Evolutionary conservation across 108 stramenopile species (phyloP).

Genomic region (Parmales sp.): DNA sequence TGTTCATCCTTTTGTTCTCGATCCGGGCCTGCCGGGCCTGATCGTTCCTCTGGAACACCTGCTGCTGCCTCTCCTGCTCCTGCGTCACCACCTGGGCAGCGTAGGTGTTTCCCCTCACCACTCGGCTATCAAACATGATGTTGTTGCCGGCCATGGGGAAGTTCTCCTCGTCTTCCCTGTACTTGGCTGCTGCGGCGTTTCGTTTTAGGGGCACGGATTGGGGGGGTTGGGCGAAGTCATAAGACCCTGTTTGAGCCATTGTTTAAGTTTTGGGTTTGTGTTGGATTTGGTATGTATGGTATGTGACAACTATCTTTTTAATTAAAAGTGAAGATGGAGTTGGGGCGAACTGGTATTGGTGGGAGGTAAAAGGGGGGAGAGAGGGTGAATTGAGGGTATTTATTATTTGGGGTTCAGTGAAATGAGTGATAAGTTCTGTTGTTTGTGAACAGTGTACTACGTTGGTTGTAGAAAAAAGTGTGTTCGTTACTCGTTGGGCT

Average conservation of each 20-base stretch:
- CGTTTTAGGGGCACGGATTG: background rate
- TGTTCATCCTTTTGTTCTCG: background rate
- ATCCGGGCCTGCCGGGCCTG: background rate
- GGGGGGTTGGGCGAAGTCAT: background rate
- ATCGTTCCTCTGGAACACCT: conserved; percentile 2
- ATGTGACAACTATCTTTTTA: too few species aligned
- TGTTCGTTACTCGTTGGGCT: too few species aligned
- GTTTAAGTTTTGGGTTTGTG: too few species aligned
- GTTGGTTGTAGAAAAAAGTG: too few species aligned
- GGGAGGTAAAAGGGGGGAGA: too few species aligned
- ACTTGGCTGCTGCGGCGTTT: conserved; percentile 6
- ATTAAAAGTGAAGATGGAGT: too few species aligned
- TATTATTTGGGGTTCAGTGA: too few species aligned
- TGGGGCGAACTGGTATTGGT: too few species aligned
- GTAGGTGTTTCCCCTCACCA: conserved; percentile 54
- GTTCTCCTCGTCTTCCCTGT: conserved; percentile 16
- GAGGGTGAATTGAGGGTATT: too few species aligned
- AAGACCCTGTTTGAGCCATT: background rate
- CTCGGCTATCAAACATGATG: conserved; percentile 33
- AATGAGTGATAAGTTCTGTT: too few species aligned
- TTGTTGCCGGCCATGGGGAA: background rate
- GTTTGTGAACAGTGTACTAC: too few species aligned
- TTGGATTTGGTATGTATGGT: too few species aligned
- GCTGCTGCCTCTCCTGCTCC: conserved; percentile 23
- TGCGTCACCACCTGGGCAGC: conserved; percentile 38